These are phyloP conservation scores for Globisporangium iwayamae DNA, from an alignment of 352 stramenopile genomes.

Conservation along the genomic window DNA sequence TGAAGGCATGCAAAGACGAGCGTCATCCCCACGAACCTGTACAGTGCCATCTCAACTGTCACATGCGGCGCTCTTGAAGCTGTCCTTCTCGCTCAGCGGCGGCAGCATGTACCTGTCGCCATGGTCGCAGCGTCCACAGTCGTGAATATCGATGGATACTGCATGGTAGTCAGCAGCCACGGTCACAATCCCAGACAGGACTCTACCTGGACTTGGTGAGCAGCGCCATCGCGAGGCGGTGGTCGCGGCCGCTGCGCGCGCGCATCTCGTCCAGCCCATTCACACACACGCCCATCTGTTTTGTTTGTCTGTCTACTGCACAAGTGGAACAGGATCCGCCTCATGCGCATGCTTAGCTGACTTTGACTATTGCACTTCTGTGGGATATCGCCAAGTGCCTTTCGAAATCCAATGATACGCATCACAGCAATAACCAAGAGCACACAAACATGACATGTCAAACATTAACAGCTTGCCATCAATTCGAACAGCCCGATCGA, in stretches of 20 bases:
- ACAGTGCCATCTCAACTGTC: neutral
- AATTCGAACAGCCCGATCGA: too few species aligned
- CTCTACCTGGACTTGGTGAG: conserved; percentile 13
- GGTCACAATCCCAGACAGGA: too few species aligned
- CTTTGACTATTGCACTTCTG: too few species aligned
- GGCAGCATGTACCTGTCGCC: neutral
- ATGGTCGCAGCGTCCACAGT: neutral
- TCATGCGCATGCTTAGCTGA: too few species aligned
- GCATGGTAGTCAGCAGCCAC: too few species aligned
- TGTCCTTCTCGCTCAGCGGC: neutral
- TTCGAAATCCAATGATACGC: too few species aligned
- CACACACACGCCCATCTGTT: conserved; percentile 3
- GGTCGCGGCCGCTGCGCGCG: neutral
- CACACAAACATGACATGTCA: too few species aligned
- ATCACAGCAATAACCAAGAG: too few species aligned
- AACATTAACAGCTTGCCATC: too few species aligned
- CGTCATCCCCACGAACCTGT: neutral
- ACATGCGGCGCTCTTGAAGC: neutral
- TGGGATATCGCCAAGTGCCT: too few species aligned
- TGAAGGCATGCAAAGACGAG: conserved; percentile 1
- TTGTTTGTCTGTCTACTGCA: neutral
- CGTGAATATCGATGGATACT: too few species aligned
- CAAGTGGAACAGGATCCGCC: too few species aligned
- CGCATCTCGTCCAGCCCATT: neutral
- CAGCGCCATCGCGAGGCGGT: conserved; percentile 10